Percentiles rank a stretch among this genome's conserved stretches.
phyloP scores from a whole-genome alignment of 495 filamentous ascomycete genomes.

The Glarea lozoyensis region DNA sequence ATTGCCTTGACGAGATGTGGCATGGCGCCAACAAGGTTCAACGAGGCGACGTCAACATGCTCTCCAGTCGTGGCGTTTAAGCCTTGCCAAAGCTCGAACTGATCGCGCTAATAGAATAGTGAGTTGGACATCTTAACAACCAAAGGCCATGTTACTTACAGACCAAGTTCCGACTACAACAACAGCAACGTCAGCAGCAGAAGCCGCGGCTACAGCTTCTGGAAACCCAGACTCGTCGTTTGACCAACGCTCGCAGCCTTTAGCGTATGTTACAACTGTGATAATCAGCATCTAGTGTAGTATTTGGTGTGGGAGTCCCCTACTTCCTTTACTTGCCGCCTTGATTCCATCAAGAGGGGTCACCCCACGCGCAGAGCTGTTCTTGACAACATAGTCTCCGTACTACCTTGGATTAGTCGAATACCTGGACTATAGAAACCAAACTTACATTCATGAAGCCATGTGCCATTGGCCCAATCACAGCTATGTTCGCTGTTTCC shows the following conservation, averaged over 20 bases:
- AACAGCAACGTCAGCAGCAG: conserved; percentile 58
- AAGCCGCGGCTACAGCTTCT: conserved; percentile 52
- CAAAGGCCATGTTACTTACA: conserved; percentile 18
- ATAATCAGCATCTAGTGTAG: no score
- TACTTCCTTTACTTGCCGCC: conserved; percentile 38
- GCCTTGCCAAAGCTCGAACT: conserved; percentile 55
- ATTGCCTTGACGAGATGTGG: conserved; percentile 54
- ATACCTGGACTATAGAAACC: not conserved
- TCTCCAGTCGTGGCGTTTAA: conserved; percentile 66
- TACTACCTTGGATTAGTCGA: conserved; percentile 33
- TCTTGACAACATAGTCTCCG: conserved; percentile 59
- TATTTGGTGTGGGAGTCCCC: no score
- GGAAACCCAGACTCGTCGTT: conserved; percentile 53
- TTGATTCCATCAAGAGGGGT: conserved; percentile 61
- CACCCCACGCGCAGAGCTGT: conserved; percentile 50
- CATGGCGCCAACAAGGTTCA: conserved; percentile 64
- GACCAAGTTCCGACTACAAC: conserved; percentile 68
- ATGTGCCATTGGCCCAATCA: conserved; percentile 68
- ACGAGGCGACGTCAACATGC: conserved; percentile 52
- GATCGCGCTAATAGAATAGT: conserved; percentile 38
- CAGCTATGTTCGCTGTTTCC: conserved; percentile 51
- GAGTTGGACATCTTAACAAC: not conserved
- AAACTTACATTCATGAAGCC: conserved; percentile 56
- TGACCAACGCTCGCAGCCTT: conserved; percentile 68
- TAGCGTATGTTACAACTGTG: conserved; percentile 48